Percentiles rank a stretch among this genome's conserved stretches.
Evolutionary conservation across 164 flowering plant genomes (phyloP).

Genomic region (Kingdonia uniflora): DNA sequence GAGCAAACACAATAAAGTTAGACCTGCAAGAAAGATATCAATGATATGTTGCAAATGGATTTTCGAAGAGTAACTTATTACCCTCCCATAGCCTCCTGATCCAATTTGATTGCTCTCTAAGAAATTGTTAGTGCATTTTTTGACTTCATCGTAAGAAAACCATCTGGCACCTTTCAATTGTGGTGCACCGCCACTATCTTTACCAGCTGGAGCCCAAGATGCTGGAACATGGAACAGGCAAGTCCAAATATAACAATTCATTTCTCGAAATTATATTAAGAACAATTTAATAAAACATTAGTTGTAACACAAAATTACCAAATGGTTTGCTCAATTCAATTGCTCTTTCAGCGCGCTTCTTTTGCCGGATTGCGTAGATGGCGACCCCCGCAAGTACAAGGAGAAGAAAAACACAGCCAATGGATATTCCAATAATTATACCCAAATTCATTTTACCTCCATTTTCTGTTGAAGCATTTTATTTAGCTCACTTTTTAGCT

Average conservation of each 20-base stretch:
- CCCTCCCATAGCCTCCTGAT: slow-evolving; percentile 78
- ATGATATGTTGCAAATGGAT: not conserved
- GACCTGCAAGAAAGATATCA: not conserved
- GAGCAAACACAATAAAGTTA: not conserved
- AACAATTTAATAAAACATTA: too few species aligned
- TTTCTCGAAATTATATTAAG: too few species aligned
- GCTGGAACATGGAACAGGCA: slow-evolving; percentile 21
- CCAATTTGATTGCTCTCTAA: slow-evolving; percentile 53
- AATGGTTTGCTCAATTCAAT: slow-evolving; percentile 55
- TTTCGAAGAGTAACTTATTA: slow-evolving; percentile 17
- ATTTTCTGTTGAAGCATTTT: slow-evolving; percentile 20
- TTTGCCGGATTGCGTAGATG: slow-evolving; percentile 55
- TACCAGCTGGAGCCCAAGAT: slow-evolving; percentile 70
- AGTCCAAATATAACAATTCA: not conserved
- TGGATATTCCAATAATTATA: slow-evolving; percentile 34
- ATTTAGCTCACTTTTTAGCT: slow-evolving; percentile 4
- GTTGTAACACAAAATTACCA: slow-evolving; percentile 24
- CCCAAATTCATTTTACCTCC: slow-evolving; percentile 24
- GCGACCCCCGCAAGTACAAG: slow-evolving; percentile 40
- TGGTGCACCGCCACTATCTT: slow-evolving; percentile 66
- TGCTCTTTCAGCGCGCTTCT: slow-evolving; percentile 68
- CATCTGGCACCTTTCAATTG: slow-evolving; percentile 75
- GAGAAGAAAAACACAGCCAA: slow-evolving; percentile 35
- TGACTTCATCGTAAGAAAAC: slow-evolving; percentile 68
- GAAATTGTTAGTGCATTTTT: slow-evolving; percentile 53